Evolutionary conservation across 805 yeast genomes (phyloP), one percentile per base, ranked within the genome.

Genomic region (Clavispora santaluciae): DNA sequence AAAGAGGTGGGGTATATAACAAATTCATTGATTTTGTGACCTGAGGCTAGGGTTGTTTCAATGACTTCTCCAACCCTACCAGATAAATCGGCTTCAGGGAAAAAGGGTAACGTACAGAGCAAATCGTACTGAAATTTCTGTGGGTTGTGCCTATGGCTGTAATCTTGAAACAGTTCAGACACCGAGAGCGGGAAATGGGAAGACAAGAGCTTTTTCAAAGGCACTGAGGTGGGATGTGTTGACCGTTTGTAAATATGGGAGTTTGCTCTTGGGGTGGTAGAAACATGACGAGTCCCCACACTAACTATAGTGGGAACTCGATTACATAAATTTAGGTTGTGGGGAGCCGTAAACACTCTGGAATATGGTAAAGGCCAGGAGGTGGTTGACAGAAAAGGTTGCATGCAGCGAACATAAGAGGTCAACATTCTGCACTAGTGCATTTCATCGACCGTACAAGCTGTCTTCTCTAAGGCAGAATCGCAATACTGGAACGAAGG

Each of bases 221-320:
- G 87, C 0, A 82, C 73, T 0, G 87, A 86, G 0, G 82, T 70
- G 1, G 90, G 90, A 18, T 83, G 78, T 0, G 82, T 79, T 0
- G 87, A 70, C 20, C 80, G 55, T 44, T 61, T 72, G 49, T 77
- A 78, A 17, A 34, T 30, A 20, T 28, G 18, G 16, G 31, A 12
- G 16, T 10, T 28, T 16, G 16, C 10, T 11, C 24, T 12, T 20
- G 20, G 33, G 10, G 9, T 18, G 4, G 31, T 28, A 5, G 31
- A 28, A 16, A 15, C 20, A 2, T 12, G 3, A 15, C 31, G 7
- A 12, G 10, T n/a, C 5, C 10, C 31, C 11, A 8, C 11, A 8
- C 12, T 15, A 5, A n/a, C 31, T 28, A 28, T 28, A 2, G 20
- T 20, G 20, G 18, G 18, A 9, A 20, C 29, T n/a, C 16, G 31